Evolutionary conservation across 2,329 filamentous ascomycete species (phyloP), one percentile per base, ranked within the genome.

Genomic region (Cladophialophora chaetospira): DNA sequence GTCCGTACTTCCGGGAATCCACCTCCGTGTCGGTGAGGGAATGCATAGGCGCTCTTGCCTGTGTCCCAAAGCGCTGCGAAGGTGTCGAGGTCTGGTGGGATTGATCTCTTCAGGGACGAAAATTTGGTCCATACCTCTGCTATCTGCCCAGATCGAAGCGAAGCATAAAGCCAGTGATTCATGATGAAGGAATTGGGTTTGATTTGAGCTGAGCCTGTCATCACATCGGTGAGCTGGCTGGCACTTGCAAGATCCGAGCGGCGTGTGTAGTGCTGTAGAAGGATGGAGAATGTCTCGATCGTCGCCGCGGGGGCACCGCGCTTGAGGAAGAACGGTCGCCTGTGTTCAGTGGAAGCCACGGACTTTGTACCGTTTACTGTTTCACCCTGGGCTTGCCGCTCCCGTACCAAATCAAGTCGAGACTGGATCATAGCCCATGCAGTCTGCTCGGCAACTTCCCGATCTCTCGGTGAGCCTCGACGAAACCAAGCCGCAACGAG

Each of bases 401-500:
- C 69, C 62, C 78, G 74, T n/a, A 89, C 82, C 65, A 85, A 82
- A 28, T 83, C 77, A 44, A 90, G 77, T 26, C 88, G 83, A 26
- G 83, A 75, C 48, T 84, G 79, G 59, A 94, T 85, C 89, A 94
- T 93, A 53, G 81, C 77, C 88, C 88, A 91, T 2, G 82, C 89
- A 51, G 91, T 76, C 33, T 77, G 72, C 65, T 91, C 88, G 2
- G 88, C 89, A 65, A 81, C 82, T 47, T 81, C 74, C 50, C 82
- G 72, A 52, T 85, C 75, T 19, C 75, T 73, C 1, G 76, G 74
- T 5, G 75, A 81, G 19, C 82, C 82, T 4, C 83, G 80, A 44
- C 90, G 82, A 49, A 94, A 77, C 82, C 88, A 91, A 1, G 88
- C 89, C 6, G 86, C 88, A 52, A 96, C 83, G 17, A 96, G 78